phyloP scores from a whole-genome alignment of 129 eudicot genomes.

The Apium graveolens region DNA sequence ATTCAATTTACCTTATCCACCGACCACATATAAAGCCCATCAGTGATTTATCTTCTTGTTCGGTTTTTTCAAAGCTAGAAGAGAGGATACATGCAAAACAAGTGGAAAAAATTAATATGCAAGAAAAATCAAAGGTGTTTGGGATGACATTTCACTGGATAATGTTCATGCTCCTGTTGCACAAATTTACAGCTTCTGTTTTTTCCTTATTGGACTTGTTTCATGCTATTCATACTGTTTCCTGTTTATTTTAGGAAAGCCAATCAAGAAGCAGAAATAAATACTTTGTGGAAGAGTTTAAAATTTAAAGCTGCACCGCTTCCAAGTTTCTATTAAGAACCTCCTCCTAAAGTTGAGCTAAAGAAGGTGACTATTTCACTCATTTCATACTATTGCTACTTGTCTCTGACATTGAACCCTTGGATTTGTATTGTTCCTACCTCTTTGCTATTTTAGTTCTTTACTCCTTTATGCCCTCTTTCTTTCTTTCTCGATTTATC shows the following conservation, averaged over 20 bases:
- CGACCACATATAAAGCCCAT: not conserved
- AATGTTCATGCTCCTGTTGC: not conserved
- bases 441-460: not conserved
- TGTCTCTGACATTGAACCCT: not conserved
- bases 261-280: slow-evolving; percentile 87
- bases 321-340: slow-evolving; percentile 87
- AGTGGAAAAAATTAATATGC: slow-evolving; percentile 54
- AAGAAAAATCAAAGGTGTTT: slow-evolving; percentile 82
- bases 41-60: slow-evolving; percentile 9
- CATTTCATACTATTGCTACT: not conserved
- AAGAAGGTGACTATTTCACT: slow-evolving; percentile 55
- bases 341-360: slow-evolving; percentile 74
- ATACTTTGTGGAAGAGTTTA: slow-evolving; percentile 76
- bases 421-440: not conserved
- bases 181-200: not conserved
- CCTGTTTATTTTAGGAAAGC: slow-evolving; percentile 54
- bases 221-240: slow-evolving; percentile 1
- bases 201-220: not conserved
- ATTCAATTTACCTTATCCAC: not conserved
- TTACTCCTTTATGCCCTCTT: not conserved
- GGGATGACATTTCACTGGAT: slow-evolving; percentile 10
- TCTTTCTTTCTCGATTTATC: not conserved
- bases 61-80: slow-evolving; percentile 85
- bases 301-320: slow-evolving; percentile 82
- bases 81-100: slow-evolving; percentile 78